Conservation (phyloP, 805 yeast genomes). For the Yueomyces sinensis region DNA sequence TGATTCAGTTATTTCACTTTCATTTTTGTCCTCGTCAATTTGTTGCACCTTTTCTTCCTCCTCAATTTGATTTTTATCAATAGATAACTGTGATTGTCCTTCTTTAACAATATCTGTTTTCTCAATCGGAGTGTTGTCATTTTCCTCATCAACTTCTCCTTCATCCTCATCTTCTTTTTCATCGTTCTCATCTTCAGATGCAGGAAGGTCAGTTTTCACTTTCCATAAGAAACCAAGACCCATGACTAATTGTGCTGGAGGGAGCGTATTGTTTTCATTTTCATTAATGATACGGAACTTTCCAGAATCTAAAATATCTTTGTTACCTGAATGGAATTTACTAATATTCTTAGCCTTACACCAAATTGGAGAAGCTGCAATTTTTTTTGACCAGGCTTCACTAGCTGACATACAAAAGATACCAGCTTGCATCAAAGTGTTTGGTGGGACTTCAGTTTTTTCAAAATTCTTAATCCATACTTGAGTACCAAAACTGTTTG, state of each 20-base stretch:
- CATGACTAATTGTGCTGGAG: slow-evolving; percentile 78
- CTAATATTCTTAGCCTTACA: slow-evolving; percentile 56
- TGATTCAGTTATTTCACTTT: neutral
- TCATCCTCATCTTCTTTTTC: slow-evolving; percentile 2
- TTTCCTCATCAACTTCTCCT: slow-evolving; percentile 4
- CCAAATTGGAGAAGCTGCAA: slow-evolving; percentile 77
- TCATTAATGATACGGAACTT: slow-evolving; percentile 39
- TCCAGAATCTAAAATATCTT: slow-evolving; percentile 43
- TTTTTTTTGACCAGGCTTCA: slow-evolving; percentile 81
- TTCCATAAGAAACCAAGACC: slow-evolving; percentile 79
- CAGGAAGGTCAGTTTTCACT: slow-evolving; percentile 31
- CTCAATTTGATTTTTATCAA: neutral
- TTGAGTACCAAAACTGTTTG: slow-evolving; percentile 61
- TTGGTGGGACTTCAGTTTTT: slow-evolving; percentile 68
- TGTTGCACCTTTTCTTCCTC: neutral
- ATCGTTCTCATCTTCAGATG: slow-evolving; percentile 2
- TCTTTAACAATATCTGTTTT: neutral
- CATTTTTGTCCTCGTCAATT: neutral
- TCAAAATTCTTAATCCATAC: slow-evolving; percentile 75
- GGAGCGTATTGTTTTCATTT: slow-evolving; percentile 44
- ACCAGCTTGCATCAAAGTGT: slow-evolving; percentile 83
- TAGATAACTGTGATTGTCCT: neutral
- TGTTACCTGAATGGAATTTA: slow-evolving; percentile 48
- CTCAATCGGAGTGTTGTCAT: neutral
- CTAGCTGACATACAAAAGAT: slow-evolving; percentile 70